Conservation (phyloP, 108 stramenopile genomes). For the Nitzschia putrida region DNA sequence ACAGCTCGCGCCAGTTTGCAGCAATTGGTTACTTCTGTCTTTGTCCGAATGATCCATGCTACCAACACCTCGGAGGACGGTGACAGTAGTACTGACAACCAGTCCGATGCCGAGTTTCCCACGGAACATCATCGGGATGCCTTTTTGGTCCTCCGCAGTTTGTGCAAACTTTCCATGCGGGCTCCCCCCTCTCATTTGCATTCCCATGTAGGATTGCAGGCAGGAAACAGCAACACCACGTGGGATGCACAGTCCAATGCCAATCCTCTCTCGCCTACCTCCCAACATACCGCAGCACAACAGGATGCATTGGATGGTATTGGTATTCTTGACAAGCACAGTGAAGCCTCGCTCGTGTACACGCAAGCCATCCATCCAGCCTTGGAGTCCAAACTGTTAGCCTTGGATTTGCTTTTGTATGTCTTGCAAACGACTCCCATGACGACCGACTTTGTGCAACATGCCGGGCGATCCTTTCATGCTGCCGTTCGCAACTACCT, state of each 20-base stretch:
- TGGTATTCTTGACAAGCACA: neutral
- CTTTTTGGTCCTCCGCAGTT: conserved; percentile 89
- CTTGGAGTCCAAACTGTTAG: conserved; percentile 86
- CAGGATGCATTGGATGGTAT: neutral
- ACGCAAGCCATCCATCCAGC: conserved; percentile 64
- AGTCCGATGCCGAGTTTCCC: conserved; percentile 48
- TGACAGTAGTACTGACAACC: conserved; percentile 9
- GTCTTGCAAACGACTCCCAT: conserved; percentile 78
- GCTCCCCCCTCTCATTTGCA: conserved; percentile 40
- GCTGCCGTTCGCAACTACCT: conserved; percentile 91
- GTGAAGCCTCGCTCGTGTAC: conserved; percentile 23
- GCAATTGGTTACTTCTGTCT: conserved; percentile 90
- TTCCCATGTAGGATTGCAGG: conserved; percentile 36
- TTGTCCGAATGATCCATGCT: conserved; percentile 75
- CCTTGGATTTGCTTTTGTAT: conserved; percentile 91
- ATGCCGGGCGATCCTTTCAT: conserved; percentile 82
- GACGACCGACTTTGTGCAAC: conserved; percentile 59
- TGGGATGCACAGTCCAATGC: conserved; percentile 35
- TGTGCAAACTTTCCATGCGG: conserved; percentile 95
- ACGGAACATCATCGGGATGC: conserved; percentile 93
- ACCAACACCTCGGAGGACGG: neutral
- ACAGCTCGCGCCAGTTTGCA: conserved; percentile 94
- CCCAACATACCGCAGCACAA: neutral
- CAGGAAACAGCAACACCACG: conserved; percentile 35
- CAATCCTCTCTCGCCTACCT: neutral